Conservation (phyloP, 345 rosid genomes). For the Salix brachista region DNA sequence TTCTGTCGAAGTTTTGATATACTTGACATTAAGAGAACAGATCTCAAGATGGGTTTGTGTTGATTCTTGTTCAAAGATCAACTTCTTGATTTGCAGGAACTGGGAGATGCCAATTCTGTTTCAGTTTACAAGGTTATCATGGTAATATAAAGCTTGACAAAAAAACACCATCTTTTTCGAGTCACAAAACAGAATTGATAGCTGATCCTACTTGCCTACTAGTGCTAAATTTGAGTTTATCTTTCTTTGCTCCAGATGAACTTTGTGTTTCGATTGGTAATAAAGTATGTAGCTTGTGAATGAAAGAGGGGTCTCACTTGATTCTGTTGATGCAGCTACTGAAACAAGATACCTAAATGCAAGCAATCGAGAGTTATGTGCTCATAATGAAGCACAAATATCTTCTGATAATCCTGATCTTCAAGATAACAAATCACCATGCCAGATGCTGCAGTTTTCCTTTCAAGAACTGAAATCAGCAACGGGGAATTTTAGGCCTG, state of each 20-base stretch:
- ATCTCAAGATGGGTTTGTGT: slow-evolving; percentile 20
- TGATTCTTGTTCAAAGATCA: slow-evolving; percentile 9
- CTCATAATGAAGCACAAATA: slow-evolving; percentile 51
- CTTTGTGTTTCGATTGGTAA: neutral
- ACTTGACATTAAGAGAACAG: slow-evolving; percentile 2
- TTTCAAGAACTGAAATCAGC: slow-evolving; percentile 34
- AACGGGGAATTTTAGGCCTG: slow-evolving; percentile 34
- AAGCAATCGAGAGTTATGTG: slow-evolving; percentile 59
- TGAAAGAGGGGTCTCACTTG: neutral
- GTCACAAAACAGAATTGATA: neutral
- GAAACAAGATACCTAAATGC: slow-evolving; percentile 73
- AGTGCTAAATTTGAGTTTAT: neutral
- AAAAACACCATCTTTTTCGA: neutral
- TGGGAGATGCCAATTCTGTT: neutral
- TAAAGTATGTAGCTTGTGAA: neutral
- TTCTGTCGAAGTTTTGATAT: neutral
- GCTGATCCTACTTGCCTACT: neutral
- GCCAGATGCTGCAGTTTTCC: slow-evolving; percentile 29
- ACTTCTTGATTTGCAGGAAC: slow-evolving; percentile 1
- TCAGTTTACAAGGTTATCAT: neutral
- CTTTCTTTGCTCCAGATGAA: neutral
- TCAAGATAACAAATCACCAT: slow-evolving; percentile 33
- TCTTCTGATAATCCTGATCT: slow-evolving; percentile 46
- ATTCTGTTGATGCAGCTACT: slow-evolving; percentile 40
- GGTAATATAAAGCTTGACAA: neutral